A percentile compares a stretch with the other conserved stretches of the same genome.
These are phyloP conservation scores for Septoria petroselini DNA, from an alignment of 2,329 filamentous ascomycete species.

Conservation along the genomic window DNA sequence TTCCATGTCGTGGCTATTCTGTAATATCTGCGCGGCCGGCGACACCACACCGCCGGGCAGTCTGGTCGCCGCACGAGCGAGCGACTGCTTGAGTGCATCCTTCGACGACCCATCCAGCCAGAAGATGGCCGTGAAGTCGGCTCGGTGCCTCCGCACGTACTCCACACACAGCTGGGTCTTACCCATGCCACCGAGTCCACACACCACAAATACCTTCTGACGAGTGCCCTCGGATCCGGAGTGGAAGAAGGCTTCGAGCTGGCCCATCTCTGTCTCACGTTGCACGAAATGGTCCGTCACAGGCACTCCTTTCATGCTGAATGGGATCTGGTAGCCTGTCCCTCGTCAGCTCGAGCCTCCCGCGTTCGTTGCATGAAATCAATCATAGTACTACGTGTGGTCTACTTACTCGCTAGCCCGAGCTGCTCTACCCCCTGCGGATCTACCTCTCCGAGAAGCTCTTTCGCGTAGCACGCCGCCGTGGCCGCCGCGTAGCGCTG, in stretches of 20 bases:
- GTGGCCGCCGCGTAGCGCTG: conserved; percentile 26
- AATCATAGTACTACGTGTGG: too few species aligned
- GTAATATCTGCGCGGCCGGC: too few species aligned
- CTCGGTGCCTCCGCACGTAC: conserved; percentile 2
- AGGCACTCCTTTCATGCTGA: not conserved
- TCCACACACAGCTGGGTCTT: conserved; percentile 32
- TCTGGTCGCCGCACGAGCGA: not conserved
- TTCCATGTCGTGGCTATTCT: not conserved
- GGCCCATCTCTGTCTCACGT: not conserved
- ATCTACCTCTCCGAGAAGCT: conserved; percentile 14
- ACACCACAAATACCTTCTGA: conserved; percentile 28
- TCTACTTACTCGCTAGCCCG: not conserved
- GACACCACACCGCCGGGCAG: too few species aligned
- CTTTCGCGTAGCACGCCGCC: conserved; percentile 27
- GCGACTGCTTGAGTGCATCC: conserved; percentile 32
- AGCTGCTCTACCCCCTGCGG: not conserved
- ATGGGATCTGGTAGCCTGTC: not conserved
- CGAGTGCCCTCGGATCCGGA: not conserved
- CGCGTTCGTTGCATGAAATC: too few species aligned
- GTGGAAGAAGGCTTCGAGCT: not conserved
- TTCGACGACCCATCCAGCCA: conserved; percentile 38
- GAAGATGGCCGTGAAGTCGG: conserved; percentile 34
- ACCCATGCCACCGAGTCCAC: conserved; percentile 35
- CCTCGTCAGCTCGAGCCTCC: not conserved
- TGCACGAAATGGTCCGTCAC: not conserved